Evolutionary conservation across 2,329 filamentous ascomycete genomes (phyloP), one percentile per base, ranked within the genome.

Genomic region (Monosporascus sp.): DNA sequence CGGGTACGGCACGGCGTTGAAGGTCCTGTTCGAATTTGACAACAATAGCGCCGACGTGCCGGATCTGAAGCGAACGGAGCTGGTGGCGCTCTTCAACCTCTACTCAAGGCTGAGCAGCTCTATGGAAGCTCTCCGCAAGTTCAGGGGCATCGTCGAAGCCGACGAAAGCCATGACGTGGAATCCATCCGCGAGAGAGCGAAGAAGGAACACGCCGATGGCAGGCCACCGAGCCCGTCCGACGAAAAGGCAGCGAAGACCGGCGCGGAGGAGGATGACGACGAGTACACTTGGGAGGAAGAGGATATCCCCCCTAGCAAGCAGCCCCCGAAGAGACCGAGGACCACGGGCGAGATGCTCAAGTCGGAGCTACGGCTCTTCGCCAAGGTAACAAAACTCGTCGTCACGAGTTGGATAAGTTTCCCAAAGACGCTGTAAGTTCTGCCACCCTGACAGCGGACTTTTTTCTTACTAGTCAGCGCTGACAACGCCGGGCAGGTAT

Each of bases 11-110:
- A 91, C 94, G 0, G 94, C 94, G 0, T 76, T 99, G 58, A 99
- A 99, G 74, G 87, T 99, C 5, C 80, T 99, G 1, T 99, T 99
- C 65, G 94, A 99, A 71, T 94, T 91, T 58, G 91, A 96, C 65
- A 81, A 83, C 48, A 71, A 77, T 53, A 79, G 75, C 60, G 80
- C 86, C 58, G 81, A 78, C n/a, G 69, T 80, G 3, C 91, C 91
- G 1, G 76, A 82, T 16, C 81, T 97, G 20, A 85, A 92, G 68
- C 82, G 94, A 59, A 97, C 93, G 0, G 94, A 99, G 73, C 79
- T 99, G 11, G 94, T 99, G 20, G 90, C 94, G 2, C 79, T 99
- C 20, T 87, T 97, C 74, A 99, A 99, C 72, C 97, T 94, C 0
- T 87, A 97, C 55, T 90, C 90, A 31, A 84, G 93, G 37, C 85